Evolutionary conservation across 2,329 filamentous ascomycete genomes (phyloP), one percentile per base, ranked within the genome.

Genomic region (Bipolaris sorokiniana): DNA sequence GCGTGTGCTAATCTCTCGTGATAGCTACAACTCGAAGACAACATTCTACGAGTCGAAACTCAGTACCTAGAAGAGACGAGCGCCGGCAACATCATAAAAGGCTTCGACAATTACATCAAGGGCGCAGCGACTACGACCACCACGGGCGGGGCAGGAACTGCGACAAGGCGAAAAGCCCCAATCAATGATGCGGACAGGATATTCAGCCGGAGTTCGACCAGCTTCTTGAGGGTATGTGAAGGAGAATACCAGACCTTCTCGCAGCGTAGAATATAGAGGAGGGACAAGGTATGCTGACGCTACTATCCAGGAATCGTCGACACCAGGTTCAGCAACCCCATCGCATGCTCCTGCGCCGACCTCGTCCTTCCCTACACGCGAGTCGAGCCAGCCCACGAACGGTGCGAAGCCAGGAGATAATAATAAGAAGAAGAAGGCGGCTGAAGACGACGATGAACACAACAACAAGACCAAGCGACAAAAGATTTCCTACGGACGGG

Each of bases 61-160:
- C 84, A 88, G 16, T 99, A 99, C 76, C 87, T 99, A 49, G 94
- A 98, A 76, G 92, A 92, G 70, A 89, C 88, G 13, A 87, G 83
- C 67, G 85, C 86, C 18, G 95, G 95, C 42, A 99, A 99, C 80
- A 98, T 99, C 73, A 94, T 99, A 75, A 92, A 91, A 47, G 95
- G 95, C 20, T 99, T 99, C 77, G 95, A 99, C 77, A 96, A 92
- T 74, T 99, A 98, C 80, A 96, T 97, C 82, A 99, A 99, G 78
- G 93, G 91, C 52, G 71, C 86, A 7, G 85, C 86, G n/a, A 81
- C 83, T 1, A 83, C 87, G 10, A 82, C 86, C 64, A 82, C 79
- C 3, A 72, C 76, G 5, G 68, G 73, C 51, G 77, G 76, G 26
- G 67, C 68, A 44, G 77, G 72, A 54, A 77, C 70, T 34, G 70